A percentile compares a stretch with the other conserved stretches of the same genome.
Conservation (phyloP, 352 stramenopile genomes). For the Aphanomyces astaci region DNA sequence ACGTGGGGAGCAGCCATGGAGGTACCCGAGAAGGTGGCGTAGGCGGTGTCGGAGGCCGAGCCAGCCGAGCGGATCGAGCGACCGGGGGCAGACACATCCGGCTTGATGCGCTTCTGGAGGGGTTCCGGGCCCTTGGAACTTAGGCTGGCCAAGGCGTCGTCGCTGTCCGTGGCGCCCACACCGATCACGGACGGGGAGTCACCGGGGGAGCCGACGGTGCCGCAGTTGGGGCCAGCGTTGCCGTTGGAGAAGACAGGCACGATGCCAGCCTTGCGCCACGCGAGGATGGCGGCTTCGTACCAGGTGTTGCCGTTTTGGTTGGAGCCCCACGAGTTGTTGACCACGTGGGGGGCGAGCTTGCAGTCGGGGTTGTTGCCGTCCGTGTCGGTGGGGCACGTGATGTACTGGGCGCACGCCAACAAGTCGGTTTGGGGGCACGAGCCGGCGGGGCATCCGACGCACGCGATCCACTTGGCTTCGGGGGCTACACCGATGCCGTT, state of each 20-base stretch:
- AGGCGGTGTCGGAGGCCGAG: slow-evolving; percentile 22
- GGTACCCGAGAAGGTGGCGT: slow-evolving; percentile 28
- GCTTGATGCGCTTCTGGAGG: slow-evolving; percentile 28
- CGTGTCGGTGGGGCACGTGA: slow-evolving; percentile 22
- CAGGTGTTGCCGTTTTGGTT: slow-evolving; percentile 17
- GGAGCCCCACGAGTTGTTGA: slow-evolving; percentile 33
- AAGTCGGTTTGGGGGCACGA: slow-evolving; percentile 27
- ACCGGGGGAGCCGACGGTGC: slow-evolving; percentile 26
- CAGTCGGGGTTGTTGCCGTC: slow-evolving; percentile 25
- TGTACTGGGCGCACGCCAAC: slow-evolving; percentile 27
- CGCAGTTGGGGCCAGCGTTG: slow-evolving; percentile 28
- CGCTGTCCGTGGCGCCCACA: slow-evolving; percentile 27
- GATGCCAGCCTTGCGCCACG: slow-evolving; percentile 32
- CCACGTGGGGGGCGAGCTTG: slow-evolving; percentile 30
- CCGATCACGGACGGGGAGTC: slow-evolving; percentile 30
- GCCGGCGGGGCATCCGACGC: slow-evolving; percentile 23
- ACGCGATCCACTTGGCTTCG: slow-evolving; percentile 29
- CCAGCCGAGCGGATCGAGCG: slow-evolving; percentile 22
- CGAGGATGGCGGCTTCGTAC: slow-evolving; percentile 26
- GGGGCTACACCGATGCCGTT: slow-evolving; percentile 27
- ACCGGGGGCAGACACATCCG: slow-evolving; percentile 30
- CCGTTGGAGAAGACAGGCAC: slow-evolving; percentile 33
- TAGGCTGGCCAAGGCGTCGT: slow-evolving; percentile 26
- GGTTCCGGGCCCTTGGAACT: slow-evolving; percentile 26
- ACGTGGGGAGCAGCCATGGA: slow-evolving; percentile 32